Base-by-base conservation (phyloP, 768 basidiomycete genomes). In the Naganishia onofrii region DNA sequence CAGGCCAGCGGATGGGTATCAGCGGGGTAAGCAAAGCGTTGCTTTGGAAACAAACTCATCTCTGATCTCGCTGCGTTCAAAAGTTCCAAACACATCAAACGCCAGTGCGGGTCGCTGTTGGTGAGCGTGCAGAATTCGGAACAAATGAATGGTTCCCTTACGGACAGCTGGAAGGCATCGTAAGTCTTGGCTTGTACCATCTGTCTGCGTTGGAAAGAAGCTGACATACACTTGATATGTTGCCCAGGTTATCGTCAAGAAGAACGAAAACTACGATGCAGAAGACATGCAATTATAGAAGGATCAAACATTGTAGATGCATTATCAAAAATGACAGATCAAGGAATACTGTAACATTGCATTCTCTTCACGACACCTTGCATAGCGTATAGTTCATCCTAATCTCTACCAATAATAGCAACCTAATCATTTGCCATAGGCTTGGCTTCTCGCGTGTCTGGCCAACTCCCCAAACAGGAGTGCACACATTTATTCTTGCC, bases 131-230 rank as follows among this genome's bases (percentile, higher is more conserved):
- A 7, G 96, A 98, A 83, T 83, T 98, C 71, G 96, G 93, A 17
- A 98, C 96, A 55, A 95, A 98, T 81, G 95, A 99, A 82, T 97
- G 84, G 81, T 91, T 97, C 74, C 90, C 93, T 2, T 99, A 90
- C 80, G 86, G 88, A 51, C 87, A 88, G 76, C 84, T 99, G 60
- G 71, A 72, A 51, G 65, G 65, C 31, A 60, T 72, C 38, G 69
- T 69, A 26, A 69, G 68, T 56, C 19, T 8, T 8, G 28, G 12
- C 1, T 7, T n/a, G 0, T 66, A 15, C n/a, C n/a, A 34, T 7
- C 44, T 58, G 4, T 3, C 42, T 32, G 56, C 26, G 42, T 32
- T 26, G 44, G n/a, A 6, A n/a, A n/a, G 7, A 42, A 28, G 68
- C 71, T 64, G 7, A 55, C 57, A 7, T 2, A 13, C 3, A 23